phyloP scores from a whole-genome alignment of 371 early-diverging fungal species.

The Rhizomucor pusillus region DNA sequence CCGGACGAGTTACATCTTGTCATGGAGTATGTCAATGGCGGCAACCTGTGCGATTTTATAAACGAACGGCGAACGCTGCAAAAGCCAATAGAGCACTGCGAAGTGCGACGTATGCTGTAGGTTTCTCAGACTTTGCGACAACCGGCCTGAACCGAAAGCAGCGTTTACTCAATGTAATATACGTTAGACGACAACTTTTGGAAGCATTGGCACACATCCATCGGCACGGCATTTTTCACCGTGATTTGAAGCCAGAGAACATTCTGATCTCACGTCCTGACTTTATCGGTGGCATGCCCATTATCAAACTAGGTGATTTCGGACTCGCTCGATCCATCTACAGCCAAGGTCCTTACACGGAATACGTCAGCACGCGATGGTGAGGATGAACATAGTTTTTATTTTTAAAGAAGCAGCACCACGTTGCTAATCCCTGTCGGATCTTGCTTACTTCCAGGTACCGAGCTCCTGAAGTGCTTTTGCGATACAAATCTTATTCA shows the following conservation, averaged over 20 bases:
- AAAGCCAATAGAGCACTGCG: conserved; percentile 20
- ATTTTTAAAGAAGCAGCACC: not conserved
- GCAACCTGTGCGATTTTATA: conserved; percentile 88
- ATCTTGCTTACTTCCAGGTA: conserved; percentile 69
- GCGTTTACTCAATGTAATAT: not conserved
- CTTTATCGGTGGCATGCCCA: conserved; percentile 20
- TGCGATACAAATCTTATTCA: conserved; percentile 86
- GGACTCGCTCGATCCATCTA: conserved; percentile 89
- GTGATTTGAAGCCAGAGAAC: conserved; percentile 95
- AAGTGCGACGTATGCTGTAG: conserved; percentile 37
- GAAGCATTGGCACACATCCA: conserved; percentile 90
- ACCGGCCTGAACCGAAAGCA: not conserved
- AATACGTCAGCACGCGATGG: conserved; percentile 97
- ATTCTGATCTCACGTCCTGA: conserved; percentile 50
- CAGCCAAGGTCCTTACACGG: conserved; percentile 82
- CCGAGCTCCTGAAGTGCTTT: conserved; percentile 97
- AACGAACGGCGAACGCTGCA: conserved; percentile 62
- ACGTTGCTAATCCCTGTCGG: too few relatives aligned
- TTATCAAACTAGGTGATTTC: conserved; percentile 93
- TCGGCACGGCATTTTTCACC: conserved; percentile 87
- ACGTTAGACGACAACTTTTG: conserved; percentile 74
- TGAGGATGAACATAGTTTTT: conserved; percentile 26
- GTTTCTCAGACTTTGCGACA: not conserved
- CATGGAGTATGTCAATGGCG: conserved; percentile 91
- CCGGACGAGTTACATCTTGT: conserved; percentile 84